Evolutionary conservation across 345 rosid genomes (phyloP), one percentile per base, ranked within the genome.

Genomic region (Salix koriyanagi): DNA sequence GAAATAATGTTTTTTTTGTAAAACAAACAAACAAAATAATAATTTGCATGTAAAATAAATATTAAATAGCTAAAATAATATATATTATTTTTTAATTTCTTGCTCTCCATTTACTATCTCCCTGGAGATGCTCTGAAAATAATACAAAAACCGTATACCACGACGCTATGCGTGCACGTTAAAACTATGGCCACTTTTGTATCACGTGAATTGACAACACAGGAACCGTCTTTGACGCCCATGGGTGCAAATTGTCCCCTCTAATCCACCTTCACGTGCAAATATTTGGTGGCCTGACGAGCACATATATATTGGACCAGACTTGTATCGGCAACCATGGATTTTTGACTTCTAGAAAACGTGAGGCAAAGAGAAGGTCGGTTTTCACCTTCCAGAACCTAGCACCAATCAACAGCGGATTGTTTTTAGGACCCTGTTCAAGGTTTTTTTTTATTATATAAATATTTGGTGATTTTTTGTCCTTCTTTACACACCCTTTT

Each of bases 321-420:
- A 4, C 62, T n/a, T n/a, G 62, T 3, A 56, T 3, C 23, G 10
- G 62, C 28, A 23, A 58, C 4, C 64, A 30, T 32, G 48, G 56
- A 7, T 2, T n/a, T 34, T 26, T 67, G 72, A 52, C 71, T 50
- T 9, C 4, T 19, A 28, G 26, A 69, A 34, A 54, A 69, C 56
- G 26, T 16, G 56, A 42, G 78, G 41, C 32, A 26, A 67, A 5
- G 6, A 5, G 8, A 7, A 18, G n/a, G 73, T 76, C 60, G 60
- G 68, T 37, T 41, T 58, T 58, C 79, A 42, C 67, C 60, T 76
- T 58, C 73, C 73, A 10, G 44, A 10, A 41, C 13, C 44, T 41
- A 10, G 13, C 44, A 41, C 44, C 44, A 41, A 21, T 21, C 26
- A 21, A 56, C 62, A 7, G 62, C 21, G 62, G 62, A 56, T 15